Evolutionary conservation across 2,329 filamentous ascomycete species (phyloP), one percentile per base, ranked within the genome.

Genomic region (Mycosphaerelloides madeirae): DNA sequence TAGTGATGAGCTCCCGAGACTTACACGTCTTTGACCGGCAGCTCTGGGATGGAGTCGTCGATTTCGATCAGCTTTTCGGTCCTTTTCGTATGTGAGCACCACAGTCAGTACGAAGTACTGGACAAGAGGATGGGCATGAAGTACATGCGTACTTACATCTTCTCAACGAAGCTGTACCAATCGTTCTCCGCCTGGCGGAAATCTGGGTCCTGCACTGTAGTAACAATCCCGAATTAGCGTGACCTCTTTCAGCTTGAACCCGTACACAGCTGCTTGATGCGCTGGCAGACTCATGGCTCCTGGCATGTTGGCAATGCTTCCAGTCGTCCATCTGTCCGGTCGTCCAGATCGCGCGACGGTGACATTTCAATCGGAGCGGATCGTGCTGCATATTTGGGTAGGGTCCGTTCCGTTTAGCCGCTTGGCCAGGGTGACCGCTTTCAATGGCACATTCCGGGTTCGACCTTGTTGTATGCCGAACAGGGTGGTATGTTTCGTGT

Each of bases 11-110:
- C 6, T n/a, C 16, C 15, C 9, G 29, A 16, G 29, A 25, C 48
- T 42, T 56, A 81, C 81, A 95, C 72, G 61, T 95, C 89, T 65
- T 94, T 93, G 42, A 84, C 73, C 1, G 90, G 90, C 16, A 95
- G 71, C 57, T 95, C 88, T 1, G 90, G 90, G 32, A 95, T 80
- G 1, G 88, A 94, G 43, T 84, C 80, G 62, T 96, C 90, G 31
- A 77, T 74, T 46, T 83, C 80, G 15, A 78, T 77, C 42, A 95
- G 75, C 49, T 80, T 83, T 48, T 83, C 74, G 1, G 84, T 86
- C 22, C 22, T 25, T 25, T 25, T 25, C 22, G 22, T 25, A 9
- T 9, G 22, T 25, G n/a, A n/a, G n/a, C 22, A 25, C 22, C 22
- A 25, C 22, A 25, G 22, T 25, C 22, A 25, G 22, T 9, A 25